phyloP scores from a whole-genome alignment of 495 filamentous ascomycete genomes.

The Bombardia bombarda region DNA sequence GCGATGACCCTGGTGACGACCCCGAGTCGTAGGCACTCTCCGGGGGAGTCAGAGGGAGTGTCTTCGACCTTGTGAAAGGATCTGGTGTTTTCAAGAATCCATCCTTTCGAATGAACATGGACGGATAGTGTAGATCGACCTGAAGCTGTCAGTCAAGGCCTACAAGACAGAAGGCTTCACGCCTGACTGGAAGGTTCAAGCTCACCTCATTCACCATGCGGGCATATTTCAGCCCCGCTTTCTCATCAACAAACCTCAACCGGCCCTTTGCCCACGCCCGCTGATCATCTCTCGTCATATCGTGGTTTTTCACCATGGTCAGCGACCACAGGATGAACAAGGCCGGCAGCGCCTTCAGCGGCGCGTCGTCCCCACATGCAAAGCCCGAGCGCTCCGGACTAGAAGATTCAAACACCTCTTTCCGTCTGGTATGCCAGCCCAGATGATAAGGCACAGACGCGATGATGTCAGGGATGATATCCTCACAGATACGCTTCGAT shows the following conservation, averaged over 20 bases:
- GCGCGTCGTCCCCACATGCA: conserved; percentile 28
- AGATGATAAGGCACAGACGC: conserved; percentile 46
- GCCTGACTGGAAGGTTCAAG: background rate
- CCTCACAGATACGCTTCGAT: conserved; percentile 28
- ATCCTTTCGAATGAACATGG: conserved; percentile 40
- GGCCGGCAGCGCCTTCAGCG: conserved; percentile 35
- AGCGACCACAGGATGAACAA: conserved; percentile 32
- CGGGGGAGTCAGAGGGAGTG: too few species aligned
- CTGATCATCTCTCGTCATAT: conserved; percentile 39
- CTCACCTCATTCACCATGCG: conserved; percentile 30
- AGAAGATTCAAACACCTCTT: conserved; percentile 6
- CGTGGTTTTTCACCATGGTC: conserved; percentile 29
- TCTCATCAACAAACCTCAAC: conserved; percentile 31
- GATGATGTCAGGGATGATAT: conserved; percentile 39
- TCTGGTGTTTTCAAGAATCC: conserved; percentile 13
- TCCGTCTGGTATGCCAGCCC: conserved; percentile 34
- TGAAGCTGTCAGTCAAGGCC: conserved; percentile 3
- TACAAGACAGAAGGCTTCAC: background rate
- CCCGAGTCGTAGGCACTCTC: too few species aligned
- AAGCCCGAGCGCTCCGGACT: conserved; percentile 20
- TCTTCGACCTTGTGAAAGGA: conserved; percentile 6
- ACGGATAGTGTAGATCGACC: conserved; percentile 39
- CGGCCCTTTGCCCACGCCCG: conserved; percentile 34
- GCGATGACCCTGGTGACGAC: too few species aligned
- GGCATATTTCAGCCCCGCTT: conserved; percentile 38